phyloP scores from a whole-genome alignment of 2,329 filamentous ascomycete species.

The Ophiostoma ulmi region DNA sequence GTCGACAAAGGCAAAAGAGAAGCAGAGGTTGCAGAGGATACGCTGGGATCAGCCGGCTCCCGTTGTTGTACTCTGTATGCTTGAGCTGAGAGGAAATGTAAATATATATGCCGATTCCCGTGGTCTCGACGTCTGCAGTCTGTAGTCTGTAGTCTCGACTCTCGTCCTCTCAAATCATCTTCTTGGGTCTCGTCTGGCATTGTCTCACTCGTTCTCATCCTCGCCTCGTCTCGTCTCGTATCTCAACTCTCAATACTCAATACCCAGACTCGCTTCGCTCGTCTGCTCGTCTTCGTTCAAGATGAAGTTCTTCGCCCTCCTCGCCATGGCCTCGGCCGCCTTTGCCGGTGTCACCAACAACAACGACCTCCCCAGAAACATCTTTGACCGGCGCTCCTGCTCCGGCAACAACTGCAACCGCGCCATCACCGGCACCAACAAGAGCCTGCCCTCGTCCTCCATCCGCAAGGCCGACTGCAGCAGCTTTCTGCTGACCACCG shows the following conservation, averaged over 20 bases:
- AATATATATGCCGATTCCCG: neutral
- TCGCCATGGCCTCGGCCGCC: conserved; percentile 38
- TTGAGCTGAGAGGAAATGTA: neutral
- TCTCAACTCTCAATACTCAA: too few relatives aligned
- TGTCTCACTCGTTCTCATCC: too few relatives aligned
- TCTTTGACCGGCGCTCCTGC: conserved; percentile 33
- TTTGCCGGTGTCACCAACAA: conserved; percentile 30
- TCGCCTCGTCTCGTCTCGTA: neutral
- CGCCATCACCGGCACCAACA: conserved; percentile 42
- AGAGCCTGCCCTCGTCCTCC: conserved; percentile 40
- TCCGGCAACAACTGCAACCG: conserved; percentile 45
- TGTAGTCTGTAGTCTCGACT: neutral
- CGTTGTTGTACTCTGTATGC: neutral
- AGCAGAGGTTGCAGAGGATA: neutral
- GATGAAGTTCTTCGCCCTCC: conserved; percentile 41
- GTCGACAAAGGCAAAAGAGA: neutral
- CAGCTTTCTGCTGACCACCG: conserved; percentile 37
- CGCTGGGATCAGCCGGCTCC: neutral
- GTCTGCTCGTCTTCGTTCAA: neutral
- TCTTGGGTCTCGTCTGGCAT: too few relatives aligned
- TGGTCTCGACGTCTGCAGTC: neutral
- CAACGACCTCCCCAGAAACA: neutral
- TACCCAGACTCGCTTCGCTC: too few relatives aligned
- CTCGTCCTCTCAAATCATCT: neutral
- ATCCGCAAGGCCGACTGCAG: conserved; percentile 31